Base-by-base conservation (phyloP, 1,284 basidiomycete species). In the Meripilus lineatus region DNA sequence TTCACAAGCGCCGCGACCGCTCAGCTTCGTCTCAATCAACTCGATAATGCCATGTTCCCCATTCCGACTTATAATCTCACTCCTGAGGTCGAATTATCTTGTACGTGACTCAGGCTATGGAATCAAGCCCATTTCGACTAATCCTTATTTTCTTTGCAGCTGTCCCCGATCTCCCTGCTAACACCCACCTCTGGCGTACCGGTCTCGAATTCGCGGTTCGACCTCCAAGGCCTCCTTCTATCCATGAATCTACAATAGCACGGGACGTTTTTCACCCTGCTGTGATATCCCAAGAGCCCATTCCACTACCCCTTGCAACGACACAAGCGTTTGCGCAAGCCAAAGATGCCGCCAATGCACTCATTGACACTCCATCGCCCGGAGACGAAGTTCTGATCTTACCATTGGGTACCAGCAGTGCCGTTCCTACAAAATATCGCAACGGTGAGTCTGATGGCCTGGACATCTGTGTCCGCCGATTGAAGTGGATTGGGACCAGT, bases 321-420 rank as follows among this genome's bases (percentile, higher is more conserved):
- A 58, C 59, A 18, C 50, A 54, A 11, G 58, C 63, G n/a, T 72
- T 73, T 49, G 46, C 47, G 8, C 51, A 63, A 3, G 71, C 69
- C 1, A 62, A 59, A 42, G 51, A 53, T 6, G 46, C 36, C 11
- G 45, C 45, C 10, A 42, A 49, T 24, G 40, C 34, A 6, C 23
- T 42, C 1, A 49, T 50, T 8, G 41, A 35, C 22, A 40, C 49
- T 10, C 49, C 36, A n/a, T 10, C n/a, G 40, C 69, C 68, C 14
- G 84, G 89, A 1, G 75, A 77, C 39, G 75, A 88, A 45, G 75
- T 97, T 10, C 67, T 69, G 2, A 67, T 97, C 32, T 78, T 88
- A 3, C 79, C 93, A 1, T 70, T 97, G 1, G 94, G 94, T 1
- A 97, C 94, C 0, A 89, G 90, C 4, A 94, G 91, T 56, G 86